phyloP scores from a whole-genome alignment of 371 early-diverging fungal species.

The Syncephalastrum monosporum region DNA sequence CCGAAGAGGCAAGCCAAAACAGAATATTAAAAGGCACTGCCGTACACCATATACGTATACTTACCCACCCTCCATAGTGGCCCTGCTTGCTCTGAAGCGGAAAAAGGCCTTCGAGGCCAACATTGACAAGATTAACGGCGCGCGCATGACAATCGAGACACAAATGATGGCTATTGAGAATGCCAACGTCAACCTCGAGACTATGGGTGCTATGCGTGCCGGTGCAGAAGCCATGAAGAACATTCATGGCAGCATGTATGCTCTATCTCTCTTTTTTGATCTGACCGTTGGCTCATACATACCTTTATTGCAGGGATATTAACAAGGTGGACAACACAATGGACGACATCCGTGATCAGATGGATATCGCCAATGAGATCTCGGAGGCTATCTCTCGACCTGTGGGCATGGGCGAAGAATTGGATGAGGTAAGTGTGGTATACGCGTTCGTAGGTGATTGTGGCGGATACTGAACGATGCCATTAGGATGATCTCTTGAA shows the following conservation, averaged over 20 bases:
- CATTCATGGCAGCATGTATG: constrained; percentile 91
- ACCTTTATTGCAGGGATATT: constrained; percentile 67
- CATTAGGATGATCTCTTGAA: constrained; percentile 81
- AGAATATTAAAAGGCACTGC: background rate
- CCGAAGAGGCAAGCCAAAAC: constrained; percentile 68
- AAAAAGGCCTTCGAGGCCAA: constrained; percentile 87
- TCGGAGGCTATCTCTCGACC: constrained; percentile 93
- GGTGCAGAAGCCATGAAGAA: constrained; percentile 94
- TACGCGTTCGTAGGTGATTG: background rate
- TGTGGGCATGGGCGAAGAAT: constrained; percentile 77
- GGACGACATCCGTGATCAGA: constrained; percentile 97
- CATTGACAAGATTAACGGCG: constrained; percentile 86
- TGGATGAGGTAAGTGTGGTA: constrained; percentile 72
- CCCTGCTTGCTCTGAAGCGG: constrained; percentile 92
- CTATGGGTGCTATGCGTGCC: constrained; percentile 93
- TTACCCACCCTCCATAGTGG: constrained; percentile 48
- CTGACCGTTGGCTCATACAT: background rate
- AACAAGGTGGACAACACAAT: constrained; percentile 94
- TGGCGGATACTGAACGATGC: background rate
- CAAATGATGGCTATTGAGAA: constrained; percentile 96
- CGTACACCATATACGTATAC: background rate
- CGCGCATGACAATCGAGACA: constrained; percentile 91
- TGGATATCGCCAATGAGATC: constrained; percentile 95
- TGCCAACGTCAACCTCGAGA: constrained; percentile 94
- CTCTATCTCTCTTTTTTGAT: constrained; percentile 6